phyloP scores from a whole-genome alignment of 495 filamentous ascomycete species.

The Neurospora discreta region DNA sequence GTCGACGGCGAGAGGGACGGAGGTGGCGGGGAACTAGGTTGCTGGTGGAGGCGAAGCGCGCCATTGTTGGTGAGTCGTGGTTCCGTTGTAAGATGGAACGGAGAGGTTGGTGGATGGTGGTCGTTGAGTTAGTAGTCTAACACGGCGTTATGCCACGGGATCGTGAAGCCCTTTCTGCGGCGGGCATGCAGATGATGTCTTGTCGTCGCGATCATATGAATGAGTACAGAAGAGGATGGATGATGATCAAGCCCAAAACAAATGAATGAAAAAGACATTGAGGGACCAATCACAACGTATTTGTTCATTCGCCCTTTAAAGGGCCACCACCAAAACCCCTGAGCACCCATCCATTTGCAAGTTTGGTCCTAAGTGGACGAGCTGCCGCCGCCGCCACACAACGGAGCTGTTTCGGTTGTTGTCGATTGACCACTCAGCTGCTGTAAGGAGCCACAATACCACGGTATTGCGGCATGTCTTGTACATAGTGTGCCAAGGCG shows the following conservation, averaged over 20 bases:
- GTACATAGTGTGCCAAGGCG: background rate
- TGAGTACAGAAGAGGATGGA: too few relatives aligned
- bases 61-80: background rate
- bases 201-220: background rate
- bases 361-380: background rate
- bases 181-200: background rate
- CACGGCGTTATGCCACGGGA: background rate
- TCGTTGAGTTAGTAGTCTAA: too few relatives aligned
- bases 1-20: background rate
- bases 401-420: background rate
- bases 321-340: background rate
- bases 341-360: background rate
- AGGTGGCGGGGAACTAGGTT: background rate
- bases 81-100: too few relatives aligned
- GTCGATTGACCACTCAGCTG: background rate
- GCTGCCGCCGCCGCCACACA: background rate
- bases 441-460: background rate
- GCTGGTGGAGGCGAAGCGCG: background rate
- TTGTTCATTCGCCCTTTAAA: background rate
- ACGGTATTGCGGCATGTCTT: background rate
- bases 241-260: background rate
- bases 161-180: too few relatives aligned
- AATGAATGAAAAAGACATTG: background rate
- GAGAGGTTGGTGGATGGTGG: background rate
- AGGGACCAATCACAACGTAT: background rate